Evolutionary conservation across 225 moss, liverwort and hornwort species (phyloP), one percentile per base, ranked within the genome.

Genomic region (Sphagnum contortum): DNA sequence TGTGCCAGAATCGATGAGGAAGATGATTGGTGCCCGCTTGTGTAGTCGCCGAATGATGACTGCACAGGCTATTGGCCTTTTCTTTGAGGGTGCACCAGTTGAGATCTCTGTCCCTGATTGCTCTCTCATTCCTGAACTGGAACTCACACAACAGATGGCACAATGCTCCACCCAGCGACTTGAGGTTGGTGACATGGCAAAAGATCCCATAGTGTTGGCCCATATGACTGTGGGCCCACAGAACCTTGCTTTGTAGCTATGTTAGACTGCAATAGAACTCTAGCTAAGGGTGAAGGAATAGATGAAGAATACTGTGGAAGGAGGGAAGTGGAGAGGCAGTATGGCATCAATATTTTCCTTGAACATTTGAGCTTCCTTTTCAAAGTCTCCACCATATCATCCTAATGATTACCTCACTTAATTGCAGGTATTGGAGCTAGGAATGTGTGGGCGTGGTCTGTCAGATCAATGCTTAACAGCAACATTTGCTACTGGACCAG

Each of bases 31-130:
- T 46, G 51, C 62, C 14, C 66, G 73, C 58, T 61, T 87, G 45
- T 80, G 80, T 57, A 69, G 77, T 9, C 66, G 65, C 49, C 72
- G 87, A 29, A 74, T 55, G 45, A 71, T 87, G 77, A 83, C 75
- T 14, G 60, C 80, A 8, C 47, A 66, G 8, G 61, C 75, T 49
- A 10, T 77, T 3, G 55, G 64, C 9, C 66, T 87, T 3, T 73
- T 70, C 44, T 68, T 80, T 57, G 54, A 56, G 44, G 71, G 68
- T 6, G 64, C 69, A 12, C 77, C 87, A n/a, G 61, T 71, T 1
- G 77, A 87, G 45, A 65, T 87, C 5, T 10, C 69, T 3, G 62
- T 87, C 50, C 83, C 87, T 48, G 83, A 87, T 61, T 83, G 80
- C 60, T 69, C 77, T 9, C 63, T n/a, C 6, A 47, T 74, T 5